These are phyloP conservation scores for Epithemia pelagica DNA, from an alignment of 108 stramenopile species.

Conservation along the genomic window DNA sequence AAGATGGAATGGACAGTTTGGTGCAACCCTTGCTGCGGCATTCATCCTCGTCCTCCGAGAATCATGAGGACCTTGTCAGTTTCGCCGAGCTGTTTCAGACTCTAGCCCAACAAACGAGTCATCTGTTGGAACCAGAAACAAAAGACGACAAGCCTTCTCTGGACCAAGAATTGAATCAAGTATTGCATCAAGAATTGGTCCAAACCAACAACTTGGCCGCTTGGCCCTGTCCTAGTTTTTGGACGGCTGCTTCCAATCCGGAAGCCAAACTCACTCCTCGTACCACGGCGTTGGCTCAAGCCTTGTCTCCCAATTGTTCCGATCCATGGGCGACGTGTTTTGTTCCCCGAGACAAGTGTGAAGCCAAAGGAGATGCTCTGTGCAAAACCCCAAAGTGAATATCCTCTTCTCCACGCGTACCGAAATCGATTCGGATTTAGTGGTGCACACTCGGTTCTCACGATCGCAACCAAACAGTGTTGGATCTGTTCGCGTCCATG, in stretches of 20 bases:
- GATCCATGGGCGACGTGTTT: slow-evolving; percentile 53
- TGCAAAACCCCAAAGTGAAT: slow-evolving; percentile 27
- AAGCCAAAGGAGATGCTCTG: slow-evolving; percentile 49
- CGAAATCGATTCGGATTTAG: too few relatives aligned
- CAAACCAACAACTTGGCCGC: slow-evolving; percentile 40
- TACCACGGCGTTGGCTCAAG: slow-evolving; percentile 21
- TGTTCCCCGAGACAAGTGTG: slow-evolving; percentile 67
- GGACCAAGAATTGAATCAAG: slow-evolving; percentile 22
- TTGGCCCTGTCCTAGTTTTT: slow-evolving; percentile 80
- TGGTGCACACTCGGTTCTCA: too few relatives aligned
- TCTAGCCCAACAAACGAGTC: too few relatives aligned
- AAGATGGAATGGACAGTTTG: slow-evolving; percentile 13
- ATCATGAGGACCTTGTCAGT: too few relatives aligned
- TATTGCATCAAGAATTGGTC: slow-evolving; percentile 53
- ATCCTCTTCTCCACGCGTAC: too few relatives aligned
- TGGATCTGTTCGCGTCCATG: too few relatives aligned
- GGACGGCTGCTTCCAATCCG: slow-evolving; percentile 35
- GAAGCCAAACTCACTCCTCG: slow-evolving; percentile 13
- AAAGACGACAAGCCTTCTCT: slow-evolving; percentile 25
- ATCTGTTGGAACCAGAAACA: not conserved
- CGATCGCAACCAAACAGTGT: too few relatives aligned
- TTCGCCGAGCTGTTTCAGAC: too few relatives aligned
- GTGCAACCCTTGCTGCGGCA: not conserved
- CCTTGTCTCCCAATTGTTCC: slow-evolving; percentile 58
- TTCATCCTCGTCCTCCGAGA: too few relatives aligned